Evolutionary conservation across 1,139 yeast genomes (phyloP), one percentile per base, ranked within the genome.

Genomic region (Meyerozyma sp.): DNA sequence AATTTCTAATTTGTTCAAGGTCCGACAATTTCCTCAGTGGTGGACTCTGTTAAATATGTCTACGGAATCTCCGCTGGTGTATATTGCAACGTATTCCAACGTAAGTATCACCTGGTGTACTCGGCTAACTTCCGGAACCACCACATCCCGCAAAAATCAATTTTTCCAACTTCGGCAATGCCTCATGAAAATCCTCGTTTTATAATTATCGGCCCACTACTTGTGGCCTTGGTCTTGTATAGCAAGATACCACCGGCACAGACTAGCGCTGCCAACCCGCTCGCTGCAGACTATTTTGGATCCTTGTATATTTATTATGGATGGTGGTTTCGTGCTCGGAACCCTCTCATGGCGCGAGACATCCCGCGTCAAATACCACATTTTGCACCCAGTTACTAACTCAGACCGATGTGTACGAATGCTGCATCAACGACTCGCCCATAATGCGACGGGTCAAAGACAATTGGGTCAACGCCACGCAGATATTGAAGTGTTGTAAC

Each of bases 401-500:
- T 18, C 26, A 34, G 37, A 34, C 37, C 16, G 93, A 93, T 44
- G 98, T 91, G 36, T 87, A 84, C 59, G 98, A 93, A 69, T 83
- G 87, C 55, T 73, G 82, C 32, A 82, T 84, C 55, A 81, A 85
- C 44, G 84, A 86, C 43, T 86, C 90, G 26, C 91, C 97, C 8
- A 89, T 93, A 21, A 93, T 93, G 98, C 81, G 97, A 62, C 73
- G 98, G 48, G 83, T 88, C 52, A 73, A 76, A 37, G 98, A 93
- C 61, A 90, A 89, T 46, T 90, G 97, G 95, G 95, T 91, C 44
- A 93, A 93, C 66, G 98, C 98, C n/a, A 93, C 98, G 21, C 98
- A 93, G 65, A 90, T 93, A 40, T 73, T 93, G 47, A 91, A 93
- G 62, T 91, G 94, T 41, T 96, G 98, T 42, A 86, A 89, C 58